Evolutionary conservation across 2,329 filamentous ascomycete genomes (phyloP).

Genomic region (Hymenoscyphus linearis): DNA sequence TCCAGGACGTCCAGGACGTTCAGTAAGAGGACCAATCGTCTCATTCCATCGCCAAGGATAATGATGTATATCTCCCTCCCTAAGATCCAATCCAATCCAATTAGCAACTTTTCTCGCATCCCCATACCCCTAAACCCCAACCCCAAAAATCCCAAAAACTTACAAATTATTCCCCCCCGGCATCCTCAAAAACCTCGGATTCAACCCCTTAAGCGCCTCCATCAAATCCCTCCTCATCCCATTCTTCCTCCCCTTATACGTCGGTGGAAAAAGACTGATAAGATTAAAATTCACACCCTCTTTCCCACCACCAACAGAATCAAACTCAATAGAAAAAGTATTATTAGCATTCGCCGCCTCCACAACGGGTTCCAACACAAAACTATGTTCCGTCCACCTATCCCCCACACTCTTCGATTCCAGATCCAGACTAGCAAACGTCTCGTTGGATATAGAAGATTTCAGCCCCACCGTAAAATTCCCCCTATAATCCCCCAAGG

Average conservation of each 20-base stretch:
- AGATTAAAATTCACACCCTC: conserved; percentile 55
- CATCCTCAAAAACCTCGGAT: conserved; percentile 56
- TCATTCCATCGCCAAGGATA: conserved; percentile 35
- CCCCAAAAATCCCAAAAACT: conserved; percentile 12
- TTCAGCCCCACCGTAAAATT: conserved; percentile 30
- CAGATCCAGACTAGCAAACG: conserved; percentile 22
- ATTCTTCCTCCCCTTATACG: conserved; percentile 51
- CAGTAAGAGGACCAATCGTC: conserved; percentile 36
- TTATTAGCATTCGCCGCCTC: conserved; percentile 41
- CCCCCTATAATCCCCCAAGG: conserved; percentile 20
- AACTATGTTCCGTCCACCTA: conserved; percentile 24
- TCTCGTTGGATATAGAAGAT: conserved; percentile 11
- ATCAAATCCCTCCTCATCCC: conserved; percentile 52
- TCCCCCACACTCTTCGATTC: conserved; percentile 8
- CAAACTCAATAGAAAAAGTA: conserved; percentile 50
- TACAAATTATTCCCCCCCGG: conserved; percentile 60
- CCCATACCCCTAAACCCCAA: conserved; percentile 34
- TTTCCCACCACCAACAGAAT: conserved; percentile 36
- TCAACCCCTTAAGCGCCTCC: conserved; percentile 45
- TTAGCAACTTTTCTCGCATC: conserved; percentile 22
- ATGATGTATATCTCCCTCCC: conserved; percentile 23
- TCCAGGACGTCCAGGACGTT: conserved; percentile 34
- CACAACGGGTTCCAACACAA: conserved; percentile 14
- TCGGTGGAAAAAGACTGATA: conserved; percentile 55
- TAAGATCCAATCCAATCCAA: conserved; percentile 27